A percentile compares a stretch with the other conserved stretches of the same genome.
These are phyloP conservation scores for Boletus edulis DNA, from an alignment of 768 basidiomycete species.

Conservation along the genomic window DNA sequence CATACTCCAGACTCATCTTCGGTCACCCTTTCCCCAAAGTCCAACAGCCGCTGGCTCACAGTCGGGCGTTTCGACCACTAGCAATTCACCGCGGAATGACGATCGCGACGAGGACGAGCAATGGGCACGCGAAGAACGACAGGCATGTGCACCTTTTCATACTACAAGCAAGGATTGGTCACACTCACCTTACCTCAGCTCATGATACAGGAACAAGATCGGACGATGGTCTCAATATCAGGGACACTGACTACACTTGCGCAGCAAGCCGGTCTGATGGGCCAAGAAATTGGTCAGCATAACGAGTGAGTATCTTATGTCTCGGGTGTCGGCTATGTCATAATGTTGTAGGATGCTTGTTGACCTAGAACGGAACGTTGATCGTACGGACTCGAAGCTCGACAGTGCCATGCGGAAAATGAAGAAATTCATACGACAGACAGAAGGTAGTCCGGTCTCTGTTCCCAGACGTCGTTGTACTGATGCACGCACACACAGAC, in stretches of 20 bases:
- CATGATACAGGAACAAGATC: conserved; percentile 86
- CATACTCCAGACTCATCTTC: conserved; percentile 6
- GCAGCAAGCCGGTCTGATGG: conserved; percentile 93
- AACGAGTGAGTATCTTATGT: conserved; percentile 62
- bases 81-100: conserved; percentile 13
- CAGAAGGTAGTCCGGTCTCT: conserved; percentile 52
- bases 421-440: conserved; percentile 79
- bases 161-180: neutral
- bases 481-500: conserved; percentile 43
- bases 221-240: conserved; percentile 81
- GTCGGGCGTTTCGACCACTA: conserved; percentile 9
- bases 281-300: conserved; percentile 87
- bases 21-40: conserved; percentile 13
- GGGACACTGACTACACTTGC: conserved; percentile 83
- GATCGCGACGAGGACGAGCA: conserved; percentile 66
- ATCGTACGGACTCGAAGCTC: conserved; percentile 64
- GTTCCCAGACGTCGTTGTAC: neutral
- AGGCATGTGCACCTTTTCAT: conserved; percentile 42
- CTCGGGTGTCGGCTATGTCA: neutral
- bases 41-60: conserved; percentile 20
- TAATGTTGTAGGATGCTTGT: conserved; percentile 62
- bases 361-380: conserved; percentile 74
- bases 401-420: conserved; percentile 63
- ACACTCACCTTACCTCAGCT: conserved; percentile 45
- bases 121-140: conserved; percentile 87